Evolutionary conservation across 2,329 filamentous ascomycete genomes (phyloP).

Genomic region (Hymenoscyphus linearis): DNA sequence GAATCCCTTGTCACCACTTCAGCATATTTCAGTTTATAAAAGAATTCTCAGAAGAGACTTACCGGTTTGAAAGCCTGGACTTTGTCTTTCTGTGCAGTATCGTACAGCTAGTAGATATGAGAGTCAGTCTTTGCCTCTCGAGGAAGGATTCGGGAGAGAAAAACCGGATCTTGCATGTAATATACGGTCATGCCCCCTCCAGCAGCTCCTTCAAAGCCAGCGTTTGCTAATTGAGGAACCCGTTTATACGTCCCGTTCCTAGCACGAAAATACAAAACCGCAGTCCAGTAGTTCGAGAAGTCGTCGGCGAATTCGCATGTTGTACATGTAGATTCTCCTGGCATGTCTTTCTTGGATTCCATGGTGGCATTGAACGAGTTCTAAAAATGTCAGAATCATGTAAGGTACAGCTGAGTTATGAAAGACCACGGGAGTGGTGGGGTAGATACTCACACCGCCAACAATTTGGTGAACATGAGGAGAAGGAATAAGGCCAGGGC

Average conservation of each 20-base stretch:
- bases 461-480: constrained; percentile 19
- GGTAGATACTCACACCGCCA: constrained; percentile 13
- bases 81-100: constrained; percentile 33
- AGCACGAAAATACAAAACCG: constrained; percentile 29
- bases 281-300: constrained; percentile 35
- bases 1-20: constrained; percentile 33
- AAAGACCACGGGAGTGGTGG: neutral
- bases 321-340: constrained; percentile 30
- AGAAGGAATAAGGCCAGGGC: constrained; percentile 14
- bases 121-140: too few species aligned
- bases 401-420: neutral
- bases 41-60: neutral
- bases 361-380: constrained; percentile 39
- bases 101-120: constrained; percentile 9
- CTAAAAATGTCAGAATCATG: neutral
- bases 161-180: constrained; percentile 30
- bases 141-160: too few species aligned
- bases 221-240: constrained; percentile 32
- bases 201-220: constrained; percentile 31
- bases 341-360: constrained; percentile 28
- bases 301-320: constrained; percentile 34
- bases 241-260: constrained; percentile 32
- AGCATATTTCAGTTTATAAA: neutral
- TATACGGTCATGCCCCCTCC: constrained; percentile 37
- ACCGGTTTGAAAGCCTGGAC: constrained; percentile 38